Percentiles rank a stretch among this genome's conserved stretches.
phyloP scores from a whole-genome alignment of 345 rosid species.

The Theobroma cacao region DNA sequence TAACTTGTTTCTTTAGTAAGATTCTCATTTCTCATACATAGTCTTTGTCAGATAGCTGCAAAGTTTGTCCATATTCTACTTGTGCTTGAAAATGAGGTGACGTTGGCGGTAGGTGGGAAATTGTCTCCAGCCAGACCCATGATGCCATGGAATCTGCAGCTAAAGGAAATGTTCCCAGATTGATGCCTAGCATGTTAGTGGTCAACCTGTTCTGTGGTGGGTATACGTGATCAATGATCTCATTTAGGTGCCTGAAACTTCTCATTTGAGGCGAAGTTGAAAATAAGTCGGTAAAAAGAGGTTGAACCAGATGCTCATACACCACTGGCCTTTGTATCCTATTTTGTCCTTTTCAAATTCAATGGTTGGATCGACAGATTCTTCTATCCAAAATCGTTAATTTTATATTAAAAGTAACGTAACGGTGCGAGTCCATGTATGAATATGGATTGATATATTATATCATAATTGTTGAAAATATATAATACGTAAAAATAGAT shows the following conservation, averaged over 20 bases:
- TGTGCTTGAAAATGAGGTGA: neutral
- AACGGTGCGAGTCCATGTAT: no score
- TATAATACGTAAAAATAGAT: no score
- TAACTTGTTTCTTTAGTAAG: neutral
- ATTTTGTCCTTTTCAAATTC: neutral
- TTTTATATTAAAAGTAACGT: no score
- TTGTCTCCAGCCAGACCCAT: neutral
- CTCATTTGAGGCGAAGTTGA: neutral
- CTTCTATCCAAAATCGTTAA: no score
- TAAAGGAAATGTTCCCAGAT: neutral
- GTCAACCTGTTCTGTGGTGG: neutral
- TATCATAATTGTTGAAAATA: no score
- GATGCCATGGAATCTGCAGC: neutral
- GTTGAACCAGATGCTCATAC: neutral
- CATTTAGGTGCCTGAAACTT: neutral
- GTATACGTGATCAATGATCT: neutral
- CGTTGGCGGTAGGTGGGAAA: neutral
- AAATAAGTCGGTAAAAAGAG: neutral
- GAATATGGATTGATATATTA: no score
- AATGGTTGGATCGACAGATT: neutral
- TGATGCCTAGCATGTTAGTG: neutral
- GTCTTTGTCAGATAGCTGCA: neutral
- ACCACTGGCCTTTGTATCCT: neutral
- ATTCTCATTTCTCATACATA: neutral
- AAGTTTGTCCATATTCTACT: neutral